These are phyloP conservation scores for Leccinum arenicola DNA, from an alignment of 768 basidiomycete genomes.

Conservation along the genomic window DNA sequence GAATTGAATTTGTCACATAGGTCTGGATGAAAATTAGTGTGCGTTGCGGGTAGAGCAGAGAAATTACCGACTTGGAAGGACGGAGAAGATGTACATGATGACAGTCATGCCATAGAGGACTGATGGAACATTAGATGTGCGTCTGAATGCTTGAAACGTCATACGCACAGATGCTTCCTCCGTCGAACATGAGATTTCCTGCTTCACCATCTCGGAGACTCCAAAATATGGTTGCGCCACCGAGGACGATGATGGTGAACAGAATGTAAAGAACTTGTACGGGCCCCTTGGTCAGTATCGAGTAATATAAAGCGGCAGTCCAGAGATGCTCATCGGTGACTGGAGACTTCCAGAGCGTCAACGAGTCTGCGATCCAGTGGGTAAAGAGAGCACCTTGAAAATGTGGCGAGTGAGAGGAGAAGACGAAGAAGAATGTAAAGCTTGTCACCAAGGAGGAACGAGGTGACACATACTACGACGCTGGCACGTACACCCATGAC, in stretches of 20 bases:
- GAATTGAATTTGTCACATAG: slow-evolving; percentile 57
- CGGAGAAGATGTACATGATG: slow-evolving; percentile 70
- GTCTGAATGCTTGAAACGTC: not conserved
- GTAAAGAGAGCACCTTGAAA: slow-evolving; percentile 73
- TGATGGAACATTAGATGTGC: slow-evolving; percentile 29
- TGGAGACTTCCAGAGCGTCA: slow-evolving; percentile 87
- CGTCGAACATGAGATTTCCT: slow-evolving; percentile 89
- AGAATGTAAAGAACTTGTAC: slow-evolving; percentile 55
- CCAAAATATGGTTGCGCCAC: slow-evolving; percentile 69
- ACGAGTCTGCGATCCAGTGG: slow-evolving; percentile 91
- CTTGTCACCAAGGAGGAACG: slow-evolving; percentile 70
- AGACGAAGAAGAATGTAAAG: not conserved
- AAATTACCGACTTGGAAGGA: slow-evolving; percentile 66
- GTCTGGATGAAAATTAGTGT: slow-evolving; percentile 36
- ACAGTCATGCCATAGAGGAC: slow-evolving; percentile 76
- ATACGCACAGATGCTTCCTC: slow-evolving; percentile 78
- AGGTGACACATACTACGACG: slow-evolving; percentile 73
- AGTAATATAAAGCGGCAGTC: slow-evolving; percentile 81
- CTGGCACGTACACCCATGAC: slow-evolving; percentile 69
- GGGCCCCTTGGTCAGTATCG: slow-evolving; percentile 69
- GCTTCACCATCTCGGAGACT: slow-evolving; percentile 75
- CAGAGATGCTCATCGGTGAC: slow-evolving; percentile 82
- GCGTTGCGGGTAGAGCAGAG: not conserved
- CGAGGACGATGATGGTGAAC: slow-evolving; percentile 52
- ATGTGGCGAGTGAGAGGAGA: not conserved